phyloP scores from a whole-genome alignment of 148 eudicot genomes.

The Tetragonia tetragonoides region DNA sequence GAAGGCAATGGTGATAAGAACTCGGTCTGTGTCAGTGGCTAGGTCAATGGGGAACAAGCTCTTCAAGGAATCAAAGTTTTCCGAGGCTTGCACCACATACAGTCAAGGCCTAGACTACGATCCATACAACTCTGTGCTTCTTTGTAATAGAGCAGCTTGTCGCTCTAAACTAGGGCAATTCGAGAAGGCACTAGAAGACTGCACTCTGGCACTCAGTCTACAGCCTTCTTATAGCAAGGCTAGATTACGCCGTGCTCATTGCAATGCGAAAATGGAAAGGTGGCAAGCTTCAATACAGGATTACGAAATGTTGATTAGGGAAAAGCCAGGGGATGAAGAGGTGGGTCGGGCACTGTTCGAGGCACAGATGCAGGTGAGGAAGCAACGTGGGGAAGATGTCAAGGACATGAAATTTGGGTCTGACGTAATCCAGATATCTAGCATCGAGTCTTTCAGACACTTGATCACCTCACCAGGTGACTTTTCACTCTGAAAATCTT shows the following conservation, averaged over 20 bases:
- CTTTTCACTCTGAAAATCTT: neutral
- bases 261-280: constrained; percentile 55
- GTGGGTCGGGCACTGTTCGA: constrained; percentile 42
- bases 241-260: constrained; percentile 64
- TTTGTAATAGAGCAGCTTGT: constrained; percentile 74
- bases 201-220: constrained; percentile 50
- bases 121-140: constrained; percentile 50
- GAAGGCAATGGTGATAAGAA: constrained; percentile 28
- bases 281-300: constrained; percentile 70
- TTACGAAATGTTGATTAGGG: constrained; percentile 56
- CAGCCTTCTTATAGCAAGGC: constrained; percentile 68
- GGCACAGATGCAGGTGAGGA: constrained; percentile 33
- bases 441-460: constrained; percentile 29
- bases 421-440: constrained; percentile 22
- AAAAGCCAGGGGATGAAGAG: constrained; percentile 50
- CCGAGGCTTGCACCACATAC: constrained; percentile 52
- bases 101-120: constrained; percentile 61
- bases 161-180: constrained; percentile 54
- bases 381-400: constrained; percentile 31
- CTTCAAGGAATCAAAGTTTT: constrained; percentile 41
- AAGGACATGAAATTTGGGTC: constrained; percentile 27
- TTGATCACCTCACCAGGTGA: constrained; percentile 32
- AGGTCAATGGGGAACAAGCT: constrained; percentile 54
- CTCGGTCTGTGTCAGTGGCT: constrained; percentile 39
- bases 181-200: constrained; percentile 68